Evolutionary conservation across 1,139 yeast genomes (phyloP).

Genomic region (Sugiyamaella pinicola): DNA sequence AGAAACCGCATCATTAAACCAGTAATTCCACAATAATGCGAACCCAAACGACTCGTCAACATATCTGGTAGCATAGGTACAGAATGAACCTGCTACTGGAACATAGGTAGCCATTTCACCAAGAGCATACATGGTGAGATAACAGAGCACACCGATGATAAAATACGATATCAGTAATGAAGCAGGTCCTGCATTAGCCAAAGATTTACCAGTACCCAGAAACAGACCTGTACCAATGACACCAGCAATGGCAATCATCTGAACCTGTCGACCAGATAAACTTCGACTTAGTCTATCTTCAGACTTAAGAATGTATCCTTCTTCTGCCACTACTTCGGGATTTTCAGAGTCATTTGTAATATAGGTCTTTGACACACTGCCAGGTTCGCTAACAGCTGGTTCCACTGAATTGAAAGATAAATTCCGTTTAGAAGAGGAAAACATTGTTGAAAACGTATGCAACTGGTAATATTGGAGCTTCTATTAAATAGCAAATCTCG

Average conservation of each 20-base stretch:
- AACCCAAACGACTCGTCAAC: slow-evolving; percentile 66
- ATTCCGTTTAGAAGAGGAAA: not conserved
- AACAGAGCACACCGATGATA: slow-evolving; percentile 55
- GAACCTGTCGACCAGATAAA: slow-evolving; percentile 55
- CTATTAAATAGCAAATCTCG: not conserved
- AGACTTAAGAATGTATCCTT: slow-evolving; percentile 13
- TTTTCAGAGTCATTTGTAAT: not conserved
- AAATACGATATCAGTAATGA: slow-evolving; percentile 53
- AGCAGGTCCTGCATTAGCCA: slow-evolving; percentile 59
- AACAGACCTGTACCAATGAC: slow-evolving; percentile 60
- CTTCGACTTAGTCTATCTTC: slow-evolving; percentile 44
- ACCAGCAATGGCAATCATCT: slow-evolving; percentile 46
- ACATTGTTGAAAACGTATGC: no score
- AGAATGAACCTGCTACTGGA: slow-evolving; percentile 65
- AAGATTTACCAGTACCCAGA: slow-evolving; percentile 56
- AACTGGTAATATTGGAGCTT: no score
- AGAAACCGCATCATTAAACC: slow-evolving; percentile 66
- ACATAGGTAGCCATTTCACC: slow-evolving; percentile 67
- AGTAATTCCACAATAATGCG: slow-evolving; percentile 62
- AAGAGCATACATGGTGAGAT: slow-evolving; percentile 57
- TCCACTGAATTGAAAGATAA: not conserved
- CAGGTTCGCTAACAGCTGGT: not conserved
- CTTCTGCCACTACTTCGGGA: slow-evolving; percentile 4
- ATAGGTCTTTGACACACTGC: not conserved
- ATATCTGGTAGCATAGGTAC: slow-evolving; percentile 60